A percentile compares a stretch with the other conserved stretches of the same genome.
These are phyloP conservation scores for Leccinellum luteum DNA, from an alignment of 768 basidiomycete species.

Conservation along the genomic window DNA sequence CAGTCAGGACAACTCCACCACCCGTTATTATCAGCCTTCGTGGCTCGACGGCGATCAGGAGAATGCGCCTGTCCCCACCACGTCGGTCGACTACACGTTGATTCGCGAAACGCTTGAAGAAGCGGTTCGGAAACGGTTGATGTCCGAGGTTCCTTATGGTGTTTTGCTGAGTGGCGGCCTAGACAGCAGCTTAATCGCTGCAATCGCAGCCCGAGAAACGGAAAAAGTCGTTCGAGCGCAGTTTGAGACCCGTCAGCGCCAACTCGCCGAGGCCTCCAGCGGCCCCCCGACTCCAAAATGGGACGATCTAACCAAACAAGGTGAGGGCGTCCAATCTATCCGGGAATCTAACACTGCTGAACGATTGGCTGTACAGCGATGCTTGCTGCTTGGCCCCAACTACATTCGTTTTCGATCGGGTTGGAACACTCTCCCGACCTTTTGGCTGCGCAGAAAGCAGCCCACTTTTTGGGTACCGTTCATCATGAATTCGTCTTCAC, in stretches of 20 bases:
- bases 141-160: conserved; percentile 98
- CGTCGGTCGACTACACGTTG: conserved; percentile 58
- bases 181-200: conserved; percentile 93
- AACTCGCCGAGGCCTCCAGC: conserved; percentile 49
- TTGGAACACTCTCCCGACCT: conserved; percentile 94
- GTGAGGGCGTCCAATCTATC: conserved; percentile 35
- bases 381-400: conserved; percentile 87
- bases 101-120: conserved; percentile 84
- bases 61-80: conserved; percentile 54
- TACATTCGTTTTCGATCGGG: conserved; percentile 98
- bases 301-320: conserved; percentile 48
- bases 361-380: conserved; percentile 44
- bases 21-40: conserved; percentile 80
- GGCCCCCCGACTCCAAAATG: conserved; percentile 56
- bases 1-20: conserved; percentile 72
- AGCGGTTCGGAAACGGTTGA: conserved; percentile 91
- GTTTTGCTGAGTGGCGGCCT: conserved; percentile 94
- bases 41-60: conserved; percentile 89
- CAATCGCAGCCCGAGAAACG: conserved; percentile 93
- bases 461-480: conserved; percentile 88
- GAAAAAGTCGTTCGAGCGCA: conserved; percentile 86
- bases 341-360: background rate
- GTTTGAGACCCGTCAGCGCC: conserved; percentile 63
- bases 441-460: conserved; percentile 89
- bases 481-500: conserved; percentile 99